Evolutionary conservation across 176 grass and related monocot genomes (phyloP).

Genomic region (Thinopyrum elongatum): DNA sequence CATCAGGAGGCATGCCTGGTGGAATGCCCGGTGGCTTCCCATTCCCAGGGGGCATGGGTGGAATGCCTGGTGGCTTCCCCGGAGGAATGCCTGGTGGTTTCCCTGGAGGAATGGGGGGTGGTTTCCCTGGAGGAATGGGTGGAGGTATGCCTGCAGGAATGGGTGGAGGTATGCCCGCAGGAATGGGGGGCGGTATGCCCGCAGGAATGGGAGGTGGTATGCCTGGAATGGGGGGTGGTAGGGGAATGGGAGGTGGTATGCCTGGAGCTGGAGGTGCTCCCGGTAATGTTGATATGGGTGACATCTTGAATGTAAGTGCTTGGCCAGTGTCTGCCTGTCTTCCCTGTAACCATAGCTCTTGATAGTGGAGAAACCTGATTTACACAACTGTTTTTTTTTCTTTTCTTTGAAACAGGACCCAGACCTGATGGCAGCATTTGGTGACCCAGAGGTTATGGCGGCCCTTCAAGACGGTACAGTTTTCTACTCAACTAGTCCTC

Average conservation of each 20-base stretch:
- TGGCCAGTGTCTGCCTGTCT: neutral
- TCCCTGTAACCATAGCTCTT: neutral
- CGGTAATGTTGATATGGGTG: conserved; percentile 79
- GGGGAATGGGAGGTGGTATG: neutral
- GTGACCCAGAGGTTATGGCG: conserved; percentile 87
- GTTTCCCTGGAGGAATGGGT: conserved; percentile 40
- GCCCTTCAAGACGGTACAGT: conserved; percentile 90
- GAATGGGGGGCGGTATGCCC: neutral
- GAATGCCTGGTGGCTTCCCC: conserved; percentile 40
- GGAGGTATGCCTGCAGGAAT: neutral
- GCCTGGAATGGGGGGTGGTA: neutral
- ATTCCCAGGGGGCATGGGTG: conserved; percentile 15
- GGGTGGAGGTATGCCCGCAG: conserved; percentile 41
- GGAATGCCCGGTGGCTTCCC: conserved; percentile 33
- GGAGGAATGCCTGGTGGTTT: neutral
- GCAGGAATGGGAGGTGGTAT: neutral
- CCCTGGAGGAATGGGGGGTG: neutral
- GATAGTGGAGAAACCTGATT: neutral
- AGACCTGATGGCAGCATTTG: conserved; percentile 79
- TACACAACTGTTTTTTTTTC: neutral
- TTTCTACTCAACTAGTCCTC: neutral
- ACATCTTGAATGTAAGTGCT: conserved; percentile 82
- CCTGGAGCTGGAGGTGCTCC: conserved; percentile 44
- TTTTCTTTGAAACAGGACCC: conserved; percentile 62
- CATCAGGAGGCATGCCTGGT: conserved; percentile 35